A percentile compares a stretch with the other conserved stretches of the same genome.
Evolutionary conservation across 257 asterid genomes (phyloP).

Genomic region (Nicotiana obtusifolia): DNA sequence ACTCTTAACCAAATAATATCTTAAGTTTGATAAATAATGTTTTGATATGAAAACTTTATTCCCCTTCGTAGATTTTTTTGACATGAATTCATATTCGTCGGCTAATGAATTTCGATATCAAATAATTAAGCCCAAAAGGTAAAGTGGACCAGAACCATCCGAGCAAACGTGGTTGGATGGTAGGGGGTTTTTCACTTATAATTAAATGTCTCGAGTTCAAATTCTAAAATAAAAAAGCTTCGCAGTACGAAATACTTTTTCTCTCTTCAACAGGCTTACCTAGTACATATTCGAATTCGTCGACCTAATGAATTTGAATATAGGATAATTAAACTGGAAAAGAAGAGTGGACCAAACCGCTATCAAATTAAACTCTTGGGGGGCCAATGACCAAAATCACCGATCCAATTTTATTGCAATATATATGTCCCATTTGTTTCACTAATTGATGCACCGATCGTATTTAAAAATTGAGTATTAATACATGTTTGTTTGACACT

Average conservation of each 20-base stretch:
- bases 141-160: neutral
- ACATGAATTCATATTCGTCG: too few relatives aligned
- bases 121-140: neutral
- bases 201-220: neutral
- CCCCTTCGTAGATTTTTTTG: too few relatives aligned
- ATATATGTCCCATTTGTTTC: neutral
- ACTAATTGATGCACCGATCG: slow-evolving; percentile 6
- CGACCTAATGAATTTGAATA: neutral
- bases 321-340: neutral
- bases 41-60: neutral
- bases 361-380: neutral
- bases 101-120: neutral
- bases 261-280: neutral
- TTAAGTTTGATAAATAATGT: neutral
- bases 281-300: neutral
- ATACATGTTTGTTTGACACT: slow-evolving; percentile 10
- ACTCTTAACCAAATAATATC: neutral
- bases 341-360: neutral
- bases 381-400: slow-evolving; percentile 13
- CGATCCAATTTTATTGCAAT: slow-evolving; percentile 6
- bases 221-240: neutral
- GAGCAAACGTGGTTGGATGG: neutral
- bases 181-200: neutral
- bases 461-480: neutral
- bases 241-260: neutral